Base-by-base conservation (phyloP, 192 early-diverging fungal species). In the Ramicandelaber brevisporus region DNA sequence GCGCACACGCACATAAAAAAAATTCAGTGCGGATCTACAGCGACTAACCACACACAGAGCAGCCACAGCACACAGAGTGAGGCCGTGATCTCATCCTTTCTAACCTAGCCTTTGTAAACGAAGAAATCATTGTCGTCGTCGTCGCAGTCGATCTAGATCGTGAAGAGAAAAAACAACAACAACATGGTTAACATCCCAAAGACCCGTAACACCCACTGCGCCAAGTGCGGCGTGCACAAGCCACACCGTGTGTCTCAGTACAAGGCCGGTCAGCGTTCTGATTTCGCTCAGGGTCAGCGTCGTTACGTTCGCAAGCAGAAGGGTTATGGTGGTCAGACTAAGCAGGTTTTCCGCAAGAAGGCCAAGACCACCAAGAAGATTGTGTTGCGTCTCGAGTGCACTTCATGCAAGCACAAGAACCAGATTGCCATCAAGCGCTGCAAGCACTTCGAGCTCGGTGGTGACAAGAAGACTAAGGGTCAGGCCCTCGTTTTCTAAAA, bases 311-410 rank as follows among this genome's bases (percentile, higher is more conserved):
- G 87, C 50, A 98, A 98, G 73, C 89, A 95, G 63, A 73, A 70
- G 38, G 93, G 93, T 67, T 95, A 75, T 65, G 93, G 93, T 84
- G 93, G 93, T 71, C 93, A 98, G 68, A 95, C 86, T 63, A 98
- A 98, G 78, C 93, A 87, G 53, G 80, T 95, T 50, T 98, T 98
- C 85, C 87, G 93, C 78, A 98, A 98, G 74, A 98, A 98, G 80
- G 93, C 87, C 55, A 98, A 95, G 81, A 98, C 93, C 44, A 95
- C 87, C 63, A 98, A 93, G 75, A 98, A 98, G 78, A 58, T 95
- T 55, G 92, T 92, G 15, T 76, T 98, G 42, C 80, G 86, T 71
- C 65, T 98, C 20, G 89, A 93, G 61, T 98, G 93, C 70, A 88
- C 73, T 40, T 65, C 73, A 42, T 95, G 93, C 78, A 95, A 93